Base-by-base conservation (phyloP, 495 filamentous ascomycete species). In the Immersiella caudata region DNA sequence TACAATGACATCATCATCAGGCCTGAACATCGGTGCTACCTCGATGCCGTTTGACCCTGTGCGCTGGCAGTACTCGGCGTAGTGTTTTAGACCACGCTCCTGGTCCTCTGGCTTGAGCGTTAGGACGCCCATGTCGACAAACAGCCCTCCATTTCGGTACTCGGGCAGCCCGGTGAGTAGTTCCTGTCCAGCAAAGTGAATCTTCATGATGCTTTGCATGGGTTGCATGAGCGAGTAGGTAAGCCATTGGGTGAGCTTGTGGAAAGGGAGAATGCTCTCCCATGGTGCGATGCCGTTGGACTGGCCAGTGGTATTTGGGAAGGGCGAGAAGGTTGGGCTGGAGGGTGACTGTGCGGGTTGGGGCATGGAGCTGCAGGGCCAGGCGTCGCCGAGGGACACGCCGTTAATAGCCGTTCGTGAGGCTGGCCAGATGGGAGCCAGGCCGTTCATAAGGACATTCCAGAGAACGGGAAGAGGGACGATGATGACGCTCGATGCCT, bases 251-350 rank as follows among this genome's bases (percentile, higher is more conserved):
- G 92, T 94, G 27, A 94, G 86, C 73, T 96, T 96, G 80, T 96
- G 92, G 85, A 97, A 96, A 0, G 96, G 94, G 7, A 97, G 89
- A 69, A 99, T 97, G 71, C 86, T 90, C 74, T 99, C 94, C 96
- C 95, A 98, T 0, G 89, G 84, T 33, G 89, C 85, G 12, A 89
- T 85, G 21, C 78, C 76, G 65, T 70, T 68, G 49, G 73, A 65
- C 55, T 75, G 56, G 63, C 69, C 68, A 36, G 71, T 72, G 11
- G 76, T 76, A 67, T 79, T 81, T 58, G 81, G 80, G 70, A 83
- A 83, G 2, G 80, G 80, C 1, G 80, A 82, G 66, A 83, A 77
- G 14, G 74, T 75, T 24, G 81, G 80, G 49, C 77, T 78, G 64
- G 67, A 73, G 2, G 79, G 75, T 7, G 76, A 73, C 18, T 90